Evolutionary conservation across 306 rosid genomes (phyloP).

Genomic region (Benincasa hispida): DNA sequence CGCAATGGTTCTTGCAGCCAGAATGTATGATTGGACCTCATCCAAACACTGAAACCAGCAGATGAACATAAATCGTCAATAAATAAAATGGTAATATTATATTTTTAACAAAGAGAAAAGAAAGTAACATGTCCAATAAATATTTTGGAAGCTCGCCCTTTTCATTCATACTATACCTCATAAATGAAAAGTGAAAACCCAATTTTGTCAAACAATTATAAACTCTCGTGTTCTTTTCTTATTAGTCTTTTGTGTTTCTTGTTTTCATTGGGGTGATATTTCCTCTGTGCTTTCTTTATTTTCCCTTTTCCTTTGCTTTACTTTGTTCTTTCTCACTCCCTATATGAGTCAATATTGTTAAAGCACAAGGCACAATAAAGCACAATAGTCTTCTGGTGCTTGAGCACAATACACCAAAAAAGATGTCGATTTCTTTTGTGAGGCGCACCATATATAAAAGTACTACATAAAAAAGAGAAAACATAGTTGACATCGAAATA

Average conservation of each 20-base stretch:
- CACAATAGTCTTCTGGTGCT: too few species aligned
- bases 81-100: background rate
- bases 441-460: too few species aligned
- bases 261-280: background rate
- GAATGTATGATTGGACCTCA: conserved; percentile 80
- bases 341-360: background rate
- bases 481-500: too few species aligned
- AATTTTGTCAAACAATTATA: background rate
- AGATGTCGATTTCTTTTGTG: too few species aligned
- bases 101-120: background rate
- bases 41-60: conserved; percentile 52
- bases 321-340: background rate
- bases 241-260: background rate
- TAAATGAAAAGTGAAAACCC: background rate
- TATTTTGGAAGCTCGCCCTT: background rate
- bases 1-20: conserved; percentile 47
- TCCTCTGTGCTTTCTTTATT: background rate
- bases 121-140: background rate
- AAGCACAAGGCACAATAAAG: too few species aligned
- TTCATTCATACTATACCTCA: background rate
- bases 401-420: too few species aligned
- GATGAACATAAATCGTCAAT: conserved; percentile 9
- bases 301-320: background rate
- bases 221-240: background rate
- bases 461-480: too few species aligned